Base-by-base conservation (phyloP, 768 basidiomycete species). In the Russula sp. region DNA sequence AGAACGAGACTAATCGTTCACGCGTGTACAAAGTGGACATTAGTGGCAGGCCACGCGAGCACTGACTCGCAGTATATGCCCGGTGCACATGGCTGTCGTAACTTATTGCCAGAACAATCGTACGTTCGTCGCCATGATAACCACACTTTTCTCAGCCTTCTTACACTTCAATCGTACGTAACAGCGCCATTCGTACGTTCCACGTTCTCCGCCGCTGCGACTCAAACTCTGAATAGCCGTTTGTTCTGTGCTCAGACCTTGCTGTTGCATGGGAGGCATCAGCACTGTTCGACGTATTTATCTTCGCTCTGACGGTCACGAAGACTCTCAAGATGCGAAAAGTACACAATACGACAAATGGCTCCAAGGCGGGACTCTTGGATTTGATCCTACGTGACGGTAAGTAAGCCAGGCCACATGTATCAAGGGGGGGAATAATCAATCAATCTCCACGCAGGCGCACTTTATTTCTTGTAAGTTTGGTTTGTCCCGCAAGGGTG, bases 401-500 rank as follows among this genome's bases (percentile, higher is more conserved):
- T 83, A 62, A 62, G 79, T 75, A 26, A 28, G 40, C 22, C 26
- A 26, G 36, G 44, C 5, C 28, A 44, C 34, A 30, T 3, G 49
- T 20, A 36, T 30, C 30, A 57, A 30, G 55, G 18, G 30, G 16
- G 34, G 30, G 13, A 53, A 24, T 34, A n/a, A 18, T 8, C 58
- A 53, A 8, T 14, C 57, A 63, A 32, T 50, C 28, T 30, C 42
- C 11, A 10, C 34, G 22, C 61, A 84, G 84, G 83, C 59, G 79
- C 81, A 2, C 70, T 85, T 26, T 85, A 84, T 69, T 85, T 82
- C 66, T 81, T 77, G 83, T 84, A 65, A 73, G 82, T 66, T 5
- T 38, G 22, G 57, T 50, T n/a, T 46, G 7, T 20, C 24, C 7
- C 7, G 9, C 8, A 18, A 26, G n/a, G 24, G 6, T 18, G 3